Conservation (phyloP, 768 basidiomycete species). For the Lactifluus volemus region DNA sequence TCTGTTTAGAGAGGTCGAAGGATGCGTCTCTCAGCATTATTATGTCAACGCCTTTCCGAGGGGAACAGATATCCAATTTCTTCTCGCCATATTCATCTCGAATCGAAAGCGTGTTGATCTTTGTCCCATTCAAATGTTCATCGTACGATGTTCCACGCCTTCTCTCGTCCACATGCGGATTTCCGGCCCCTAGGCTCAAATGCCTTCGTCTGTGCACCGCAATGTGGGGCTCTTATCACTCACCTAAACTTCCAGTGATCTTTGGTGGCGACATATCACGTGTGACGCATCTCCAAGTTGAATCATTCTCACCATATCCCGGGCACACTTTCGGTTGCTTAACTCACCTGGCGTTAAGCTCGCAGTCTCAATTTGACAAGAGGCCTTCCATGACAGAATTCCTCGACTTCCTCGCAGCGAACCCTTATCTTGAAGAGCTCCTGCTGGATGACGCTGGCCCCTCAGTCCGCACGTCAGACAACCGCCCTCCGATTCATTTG, state of each 20-base stretch:
- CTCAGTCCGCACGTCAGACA: slow-evolving; percentile 3
- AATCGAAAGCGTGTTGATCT: slow-evolving; percentile 16
- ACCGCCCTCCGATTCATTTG: slow-evolving; percentile 8
- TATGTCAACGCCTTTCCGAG: slow-evolving; percentile 18
- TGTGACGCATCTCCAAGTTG: slow-evolving; percentile 20
- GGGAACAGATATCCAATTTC: slow-evolving; percentile 19
- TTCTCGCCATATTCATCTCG: slow-evolving; percentile 16
- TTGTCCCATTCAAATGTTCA: slow-evolving; percentile 17
- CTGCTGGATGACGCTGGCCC: slow-evolving; percentile 21
- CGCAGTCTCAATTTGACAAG: slow-evolving; percentile 18
- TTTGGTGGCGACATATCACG: slow-evolving; percentile 19
- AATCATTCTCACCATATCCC: slow-evolving; percentile 21
- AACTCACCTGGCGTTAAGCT: slow-evolving; percentile 19
- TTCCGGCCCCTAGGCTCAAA: slow-evolving; percentile 14
- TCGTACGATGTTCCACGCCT: slow-evolving; percentile 15
- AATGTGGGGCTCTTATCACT: slow-evolving; percentile 17
- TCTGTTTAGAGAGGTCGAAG: slow-evolving; percentile 19
- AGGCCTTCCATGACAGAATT: slow-evolving; percentile 20
- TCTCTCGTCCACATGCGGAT: slow-evolving; percentile 16
- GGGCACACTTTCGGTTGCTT: slow-evolving; percentile 15
- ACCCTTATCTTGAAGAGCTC: slow-evolving; percentile 18
- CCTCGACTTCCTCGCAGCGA: slow-evolving; percentile 19
- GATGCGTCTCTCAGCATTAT: slow-evolving; percentile 14
- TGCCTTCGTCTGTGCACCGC: slow-evolving; percentile 19
- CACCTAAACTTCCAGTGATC: slow-evolving; percentile 14